Evolutionary conservation across 2,329 filamentous ascomycete genomes (phyloP).

Genomic region (Orbilia javanica): DNA sequence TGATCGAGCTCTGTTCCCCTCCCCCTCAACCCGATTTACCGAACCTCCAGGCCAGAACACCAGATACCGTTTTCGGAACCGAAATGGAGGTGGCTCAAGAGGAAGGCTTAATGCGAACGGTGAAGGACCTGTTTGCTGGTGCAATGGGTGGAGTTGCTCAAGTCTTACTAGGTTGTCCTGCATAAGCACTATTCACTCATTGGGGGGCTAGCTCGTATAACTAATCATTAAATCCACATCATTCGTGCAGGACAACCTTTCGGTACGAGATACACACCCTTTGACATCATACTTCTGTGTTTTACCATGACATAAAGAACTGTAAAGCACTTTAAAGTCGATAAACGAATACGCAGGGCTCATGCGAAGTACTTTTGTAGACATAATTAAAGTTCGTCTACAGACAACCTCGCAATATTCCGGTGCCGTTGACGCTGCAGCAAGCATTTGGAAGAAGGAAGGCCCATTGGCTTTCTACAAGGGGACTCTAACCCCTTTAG

Average conservation of each 20-base stretch:
- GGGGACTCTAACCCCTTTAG: slow-evolving; percentile 90
- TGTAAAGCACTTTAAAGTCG: slow-evolving; percentile 46
- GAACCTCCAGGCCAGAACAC: neutral
- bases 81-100: slow-evolving; percentile 61
- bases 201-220: slow-evolving; percentile 39
- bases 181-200: slow-evolving; percentile 38
- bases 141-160: slow-evolving; percentile 93
- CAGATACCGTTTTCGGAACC: slow-evolving; percentile 1
- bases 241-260: slow-evolving; percentile 73
- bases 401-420: slow-evolving; percentile 88
- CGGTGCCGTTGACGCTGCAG: slow-evolving; percentile 82
- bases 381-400: slow-evolving; percentile 97
- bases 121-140: slow-evolving; percentile 91
- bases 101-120: slow-evolving; percentile 71
- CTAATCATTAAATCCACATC: slow-evolving; percentile 42
- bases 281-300: slow-evolving; percentile 11
- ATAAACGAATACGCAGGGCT: slow-evolving; percentile 59
- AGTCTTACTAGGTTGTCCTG: slow-evolving; percentile 81
- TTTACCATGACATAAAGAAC: slow-evolving; percentile 16
- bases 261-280: slow-evolving; percentile 58
- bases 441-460: slow-evolving; percentile 87
- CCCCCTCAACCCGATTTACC: neutral
- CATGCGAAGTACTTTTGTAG: slow-evolving; percentile 65
- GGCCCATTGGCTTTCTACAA: slow-evolving; percentile 97
- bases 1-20: neutral